Conservation (phyloP, 768 basidiomycete genomes). For the Rhodotorula babjevae region DNA sequence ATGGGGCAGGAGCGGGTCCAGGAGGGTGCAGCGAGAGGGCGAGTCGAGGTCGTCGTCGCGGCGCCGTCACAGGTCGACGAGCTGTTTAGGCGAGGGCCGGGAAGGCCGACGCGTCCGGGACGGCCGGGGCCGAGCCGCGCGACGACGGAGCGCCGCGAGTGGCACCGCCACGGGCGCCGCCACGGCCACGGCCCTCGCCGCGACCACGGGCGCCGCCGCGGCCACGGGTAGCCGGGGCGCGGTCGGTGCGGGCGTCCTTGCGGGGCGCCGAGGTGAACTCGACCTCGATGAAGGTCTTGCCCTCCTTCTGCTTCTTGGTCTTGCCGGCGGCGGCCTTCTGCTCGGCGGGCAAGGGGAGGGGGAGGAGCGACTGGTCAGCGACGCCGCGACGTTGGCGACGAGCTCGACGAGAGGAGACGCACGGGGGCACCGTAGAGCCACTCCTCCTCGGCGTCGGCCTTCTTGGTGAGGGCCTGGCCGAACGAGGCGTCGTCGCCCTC, state of each 20-base stretch:
- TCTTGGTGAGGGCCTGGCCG: conserved; percentile 58
- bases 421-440: conserved; percentile 91
- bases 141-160: conserved; percentile 9
- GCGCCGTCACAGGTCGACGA: neutral
- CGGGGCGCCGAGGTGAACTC: conserved; percentile 89
- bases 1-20: neutral
- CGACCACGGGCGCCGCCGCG: conserved; percentile 58
- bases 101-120: conserved; percentile 43
- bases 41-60: neutral
- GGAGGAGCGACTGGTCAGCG: neutral
- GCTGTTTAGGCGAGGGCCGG: conserved; percentile 42
- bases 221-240: neutral
- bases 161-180: conserved; percentile 33
- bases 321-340: conserved; percentile 65
- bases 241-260: conserved; percentile 52
- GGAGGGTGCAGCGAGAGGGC: neutral
- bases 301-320: conserved; percentile 68
- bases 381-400: neutral
- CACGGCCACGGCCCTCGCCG: conserved; percentile 52
- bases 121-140: conserved; percentile 18
- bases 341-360: neutral
- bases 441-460: conserved; percentile 60
- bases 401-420: conserved; percentile 33
- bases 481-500: conserved; percentile 62
- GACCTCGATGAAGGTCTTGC: conserved; percentile 87